These are phyloP conservation scores for Ceratonia siliqua DNA, from an alignment of 306 rosid genomes.

Conservation along the genomic window DNA sequence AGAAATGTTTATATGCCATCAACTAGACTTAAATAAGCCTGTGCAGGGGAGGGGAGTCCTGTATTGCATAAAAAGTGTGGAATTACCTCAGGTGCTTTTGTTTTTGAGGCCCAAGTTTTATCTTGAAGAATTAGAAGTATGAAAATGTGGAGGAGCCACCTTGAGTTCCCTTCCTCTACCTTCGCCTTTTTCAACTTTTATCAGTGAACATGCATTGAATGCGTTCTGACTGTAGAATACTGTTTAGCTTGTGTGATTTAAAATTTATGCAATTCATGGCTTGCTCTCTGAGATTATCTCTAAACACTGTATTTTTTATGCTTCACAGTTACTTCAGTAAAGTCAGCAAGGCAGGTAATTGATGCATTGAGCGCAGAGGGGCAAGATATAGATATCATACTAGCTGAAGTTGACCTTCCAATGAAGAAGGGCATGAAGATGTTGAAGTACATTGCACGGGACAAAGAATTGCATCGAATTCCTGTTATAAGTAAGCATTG, in stretches of 20 bases:
- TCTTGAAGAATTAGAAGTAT: background rate
- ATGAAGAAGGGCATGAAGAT: conserved; percentile 80
- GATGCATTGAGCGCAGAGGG: conserved; percentile 97
- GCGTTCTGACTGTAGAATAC: conserved; percentile 1
- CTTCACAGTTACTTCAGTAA: conserved; percentile 72
- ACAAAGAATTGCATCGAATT: conserved; percentile 74
- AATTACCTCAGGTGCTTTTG: background rate
- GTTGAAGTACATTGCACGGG: conserved; percentile 88
- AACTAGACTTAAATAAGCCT: background rate
- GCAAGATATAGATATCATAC: conserved; percentile 85
- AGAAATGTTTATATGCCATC: background rate
- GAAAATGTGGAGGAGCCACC: background rate
- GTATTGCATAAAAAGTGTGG: background rate
- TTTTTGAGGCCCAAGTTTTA: conserved; percentile 14
- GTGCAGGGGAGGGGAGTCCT: background rate
- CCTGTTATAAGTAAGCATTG: conserved; percentile 84
- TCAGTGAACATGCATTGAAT: background rate
- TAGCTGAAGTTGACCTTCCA: conserved; percentile 91
- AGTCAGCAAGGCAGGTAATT: conserved; percentile 86
- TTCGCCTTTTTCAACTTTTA: background rate
- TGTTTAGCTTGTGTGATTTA: conserved; percentile 22
- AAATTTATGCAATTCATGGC: background rate
- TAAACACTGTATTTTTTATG: conserved; percentile 26
- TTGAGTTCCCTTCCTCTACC: background rate
- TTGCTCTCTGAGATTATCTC: conserved; percentile 2